These are phyloP conservation scores for Pistacia vera DNA, from an alignment of 345 rosid species.

Conservation along the genomic window DNA sequence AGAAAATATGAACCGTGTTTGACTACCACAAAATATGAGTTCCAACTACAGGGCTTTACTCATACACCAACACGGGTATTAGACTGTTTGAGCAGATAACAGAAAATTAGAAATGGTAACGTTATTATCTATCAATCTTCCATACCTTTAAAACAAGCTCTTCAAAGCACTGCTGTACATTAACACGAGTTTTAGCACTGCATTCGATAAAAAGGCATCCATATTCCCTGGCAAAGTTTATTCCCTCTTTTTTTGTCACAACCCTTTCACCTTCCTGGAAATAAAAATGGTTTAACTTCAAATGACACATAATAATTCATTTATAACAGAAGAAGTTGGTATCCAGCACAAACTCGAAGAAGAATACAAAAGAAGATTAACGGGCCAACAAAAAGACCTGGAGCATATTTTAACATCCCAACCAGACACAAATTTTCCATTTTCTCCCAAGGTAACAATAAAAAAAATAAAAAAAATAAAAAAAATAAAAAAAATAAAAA, in stretches of 20 bases:
- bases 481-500: not conserved
- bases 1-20: not conserved
- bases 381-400: too few relatives aligned
- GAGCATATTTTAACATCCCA: too few relatives aligned
- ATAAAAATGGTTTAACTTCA: not conserved
- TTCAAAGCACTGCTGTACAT: slow-evolving; percentile 65
- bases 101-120: not conserved
- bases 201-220: slow-evolving; percentile 75
- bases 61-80: not conserved
- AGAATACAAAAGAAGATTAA: too few relatives aligned
- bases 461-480: too few relatives aligned
- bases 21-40: not conserved
- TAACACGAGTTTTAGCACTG: slow-evolving; percentile 64
- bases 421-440: not conserved
- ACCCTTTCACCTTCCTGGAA: slow-evolving; percentile 65
- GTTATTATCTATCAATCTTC: not conserved
- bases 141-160: slow-evolving; percentile 65
- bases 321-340: not conserved
- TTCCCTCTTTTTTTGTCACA: slow-evolving; percentile 65
- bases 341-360: not conserved
- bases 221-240: slow-evolving; percentile 56
- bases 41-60: too few relatives aligned
- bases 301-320: not conserved
- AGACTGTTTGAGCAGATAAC: not conserved
- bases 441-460: not conserved